These are phyloP conservation scores for Nemania sp. DNA, from an alignment of 2,329 filamentous ascomycete genomes.

Conservation along the genomic window DNA sequence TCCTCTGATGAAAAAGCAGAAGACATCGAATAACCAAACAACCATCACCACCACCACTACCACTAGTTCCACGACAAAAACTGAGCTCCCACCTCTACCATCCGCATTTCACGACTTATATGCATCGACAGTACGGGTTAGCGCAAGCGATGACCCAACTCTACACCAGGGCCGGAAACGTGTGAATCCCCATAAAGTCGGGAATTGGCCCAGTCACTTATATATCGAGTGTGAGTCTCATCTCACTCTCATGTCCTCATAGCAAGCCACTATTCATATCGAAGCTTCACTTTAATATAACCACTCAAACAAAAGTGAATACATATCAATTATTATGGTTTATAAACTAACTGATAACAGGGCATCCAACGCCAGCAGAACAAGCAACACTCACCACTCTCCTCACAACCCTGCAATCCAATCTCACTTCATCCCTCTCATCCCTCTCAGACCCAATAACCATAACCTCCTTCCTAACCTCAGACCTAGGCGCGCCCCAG, in stretches of 20 bases:
- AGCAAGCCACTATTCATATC: neutral
- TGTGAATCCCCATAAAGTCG: conserved; percentile 83
- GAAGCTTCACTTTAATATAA: neutral
- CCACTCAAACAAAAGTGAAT: neutral
- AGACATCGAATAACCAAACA: conserved; percentile 38
- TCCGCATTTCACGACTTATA: conserved; percentile 89
- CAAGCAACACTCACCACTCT: conserved; percentile 60
- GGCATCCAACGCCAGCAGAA: conserved; percentile 54
- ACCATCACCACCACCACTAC: neutral
- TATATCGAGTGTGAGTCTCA: conserved; percentile 86
- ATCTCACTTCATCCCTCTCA: conserved; percentile 43
- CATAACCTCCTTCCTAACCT: conserved; percentile 75
- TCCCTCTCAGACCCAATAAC: conserved; percentile 29
- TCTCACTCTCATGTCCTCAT: conserved; percentile 4
- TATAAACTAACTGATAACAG: conserved; percentile 35
- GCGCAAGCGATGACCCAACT: conserved; percentile 82
- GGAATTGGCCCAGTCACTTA: conserved; percentile 93
- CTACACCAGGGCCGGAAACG: conserved; percentile 89
- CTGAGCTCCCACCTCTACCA: conserved; percentile 74
- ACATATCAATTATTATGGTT: neutral
- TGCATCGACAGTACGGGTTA: conserved; percentile 81
- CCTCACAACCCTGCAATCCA: conserved; percentile 54
- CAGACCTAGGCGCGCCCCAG: conserved; percentile 79
- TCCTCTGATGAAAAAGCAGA: conserved; percentile 44
- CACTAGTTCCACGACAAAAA: neutral